phyloP scores from a whole-genome alignment of 2,329 filamentous ascomycete species.

The Cordyceps cicadae region DNA sequence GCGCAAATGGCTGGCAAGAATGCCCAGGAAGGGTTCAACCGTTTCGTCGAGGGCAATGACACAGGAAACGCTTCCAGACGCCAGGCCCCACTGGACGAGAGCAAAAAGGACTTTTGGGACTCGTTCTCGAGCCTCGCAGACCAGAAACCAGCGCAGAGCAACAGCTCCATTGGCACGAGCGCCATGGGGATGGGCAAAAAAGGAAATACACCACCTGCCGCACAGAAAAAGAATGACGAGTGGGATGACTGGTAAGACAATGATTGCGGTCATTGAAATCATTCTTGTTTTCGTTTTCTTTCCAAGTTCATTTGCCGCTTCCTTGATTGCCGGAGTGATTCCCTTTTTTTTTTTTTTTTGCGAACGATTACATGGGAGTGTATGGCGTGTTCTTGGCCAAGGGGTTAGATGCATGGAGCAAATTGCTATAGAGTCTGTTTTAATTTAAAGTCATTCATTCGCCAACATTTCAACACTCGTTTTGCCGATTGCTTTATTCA shows the following conservation, averaged over 20 bases:
- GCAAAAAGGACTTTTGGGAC: conserved; percentile 84
- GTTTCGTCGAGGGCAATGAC: conserved; percentile 74
- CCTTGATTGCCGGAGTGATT: background rate
- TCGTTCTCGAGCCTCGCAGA: conserved; percentile 68
- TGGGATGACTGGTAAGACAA: conserved; percentile 54
- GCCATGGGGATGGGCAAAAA: conserved; percentile 49
- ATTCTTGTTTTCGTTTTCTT: background rate
- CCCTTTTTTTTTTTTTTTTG: conserved; percentile 1
- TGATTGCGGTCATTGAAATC: background rate
- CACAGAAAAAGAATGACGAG: conserved; percentile 46
- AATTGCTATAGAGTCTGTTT: conserved; percentile 1
- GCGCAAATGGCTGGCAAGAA: conserved; percentile 62
- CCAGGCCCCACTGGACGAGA: conserved; percentile 45
- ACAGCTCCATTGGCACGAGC: conserved; percentile 49
- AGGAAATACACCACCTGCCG: conserved; percentile 23
- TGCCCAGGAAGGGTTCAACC: conserved; percentile 71
- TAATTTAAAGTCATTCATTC: background rate
- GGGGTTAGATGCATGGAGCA: conserved; percentile 2
- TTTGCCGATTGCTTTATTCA: background rate
- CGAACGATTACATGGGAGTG: conserved; percentile 8
- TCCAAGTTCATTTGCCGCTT: background rate
- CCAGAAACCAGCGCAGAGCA: conserved; percentile 26
- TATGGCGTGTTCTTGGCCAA: conserved; percentile 8
- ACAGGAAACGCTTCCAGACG: conserved; percentile 21
- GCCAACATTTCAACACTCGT: background rate